Evolutionary conservation across 306 rosid species (phyloP).

Genomic region (Gillenia trifoliata): DNA sequence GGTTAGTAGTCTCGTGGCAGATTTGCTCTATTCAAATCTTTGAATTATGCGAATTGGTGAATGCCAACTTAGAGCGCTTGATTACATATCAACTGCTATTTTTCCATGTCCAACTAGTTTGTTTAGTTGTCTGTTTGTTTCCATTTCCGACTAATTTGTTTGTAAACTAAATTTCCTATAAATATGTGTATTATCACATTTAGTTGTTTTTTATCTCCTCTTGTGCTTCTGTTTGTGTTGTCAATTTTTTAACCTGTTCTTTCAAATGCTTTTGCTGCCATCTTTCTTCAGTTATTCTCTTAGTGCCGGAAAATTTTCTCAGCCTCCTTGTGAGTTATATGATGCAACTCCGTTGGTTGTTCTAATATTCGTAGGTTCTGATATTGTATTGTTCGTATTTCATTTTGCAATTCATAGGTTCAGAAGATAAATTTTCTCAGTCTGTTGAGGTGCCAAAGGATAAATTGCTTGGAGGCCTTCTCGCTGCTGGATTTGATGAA

Average conservation of each 20-base stretch:
- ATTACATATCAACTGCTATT: neutral
- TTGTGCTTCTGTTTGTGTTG: neutral
- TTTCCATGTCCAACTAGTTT: neutral
- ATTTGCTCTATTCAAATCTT: neutral
- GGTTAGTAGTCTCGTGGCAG: neutral
- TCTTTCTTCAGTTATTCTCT: neutral
- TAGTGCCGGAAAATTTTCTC: neutral
- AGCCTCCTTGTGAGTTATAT: neutral
- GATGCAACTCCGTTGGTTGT: neutral
- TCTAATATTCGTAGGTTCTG: neutral
- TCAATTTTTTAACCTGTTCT: neutral
- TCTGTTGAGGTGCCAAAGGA: constrained; percentile 33
- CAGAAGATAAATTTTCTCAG: constrained; percentile 20
- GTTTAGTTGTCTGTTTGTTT: neutral
- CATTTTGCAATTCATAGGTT: constrained; percentile 25
- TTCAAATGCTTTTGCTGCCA: neutral
- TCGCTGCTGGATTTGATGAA: constrained; percentile 49
- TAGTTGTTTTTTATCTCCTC: neutral
- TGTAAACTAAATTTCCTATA: no score
- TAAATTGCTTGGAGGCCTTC: constrained; percentile 49
- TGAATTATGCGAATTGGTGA: neutral
- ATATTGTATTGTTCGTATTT: neutral
- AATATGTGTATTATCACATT: neutral
- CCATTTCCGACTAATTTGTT: neutral
- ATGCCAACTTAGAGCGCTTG: no score